Conservation (phyloP, 1,139 yeast species). For the Candida neerlandica region DNA sequence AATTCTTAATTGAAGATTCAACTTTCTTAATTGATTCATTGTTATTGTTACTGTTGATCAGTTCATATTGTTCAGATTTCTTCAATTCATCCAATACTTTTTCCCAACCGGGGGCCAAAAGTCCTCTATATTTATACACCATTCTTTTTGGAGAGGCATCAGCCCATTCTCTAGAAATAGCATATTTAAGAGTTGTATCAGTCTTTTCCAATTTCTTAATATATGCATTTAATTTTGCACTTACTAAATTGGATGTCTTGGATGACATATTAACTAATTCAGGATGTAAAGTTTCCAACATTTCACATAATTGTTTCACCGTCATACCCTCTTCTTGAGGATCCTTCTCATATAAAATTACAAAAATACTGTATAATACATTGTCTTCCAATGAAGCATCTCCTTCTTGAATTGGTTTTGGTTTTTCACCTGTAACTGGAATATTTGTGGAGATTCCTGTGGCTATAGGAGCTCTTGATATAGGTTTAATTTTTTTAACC, state of each 20-base stretch:
- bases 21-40: slow-evolving; percentile 1
- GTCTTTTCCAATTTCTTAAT: slow-evolving; percentile 84
- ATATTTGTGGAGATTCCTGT: slow-evolving; percentile 77
- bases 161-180: slow-evolving; percentile 85
- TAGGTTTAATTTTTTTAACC: slow-evolving; percentile 38
- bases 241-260: slow-evolving; percentile 75
- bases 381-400: slow-evolving; percentile 71
- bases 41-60: neutral
- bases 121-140: slow-evolving; percentile 83
- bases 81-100: slow-evolving; percentile 50
- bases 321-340: slow-evolving; percentile 77
- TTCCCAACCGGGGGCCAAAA: slow-evolving; percentile 70
- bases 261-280: slow-evolving; percentile 79
- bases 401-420: slow-evolving; percentile 63
- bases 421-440: slow-evolving; percentile 82
- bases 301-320: slow-evolving; percentile 80
- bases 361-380: slow-evolving; percentile 72
- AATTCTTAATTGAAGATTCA: neutral
- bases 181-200: slow-evolving; percentile 68
- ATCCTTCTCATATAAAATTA: slow-evolving; percentile 68
- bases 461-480: slow-evolving; percentile 55
- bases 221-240: slow-evolving; percentile 81
- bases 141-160: slow-evolving; percentile 85
- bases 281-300: slow-evolving; percentile 70
- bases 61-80: slow-evolving; percentile 15